phyloP scores from a whole-genome alignment of 495 filamentous ascomycete genomes.

The Sporormia fimetaria region DNA sequence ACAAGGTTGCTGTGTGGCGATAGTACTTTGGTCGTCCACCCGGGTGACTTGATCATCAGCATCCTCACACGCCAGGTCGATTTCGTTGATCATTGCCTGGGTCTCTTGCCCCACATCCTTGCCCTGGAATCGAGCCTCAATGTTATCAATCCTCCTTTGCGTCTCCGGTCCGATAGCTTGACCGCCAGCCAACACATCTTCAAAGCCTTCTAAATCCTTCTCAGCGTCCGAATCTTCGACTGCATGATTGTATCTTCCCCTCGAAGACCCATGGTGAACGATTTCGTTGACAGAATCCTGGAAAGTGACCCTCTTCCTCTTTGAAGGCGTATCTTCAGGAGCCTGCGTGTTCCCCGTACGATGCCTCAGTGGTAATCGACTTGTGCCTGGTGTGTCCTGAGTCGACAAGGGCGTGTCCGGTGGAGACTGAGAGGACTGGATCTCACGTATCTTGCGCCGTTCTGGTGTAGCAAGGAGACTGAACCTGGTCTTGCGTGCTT shows the following conservation, averaged over 20 bases:
- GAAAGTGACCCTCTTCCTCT: constrained; percentile 14
- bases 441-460: constrained; percentile 22
- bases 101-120: constrained; percentile 10
- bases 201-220: constrained; percentile 8
- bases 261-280: too few relatives aligned
- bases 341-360: constrained; percentile 19
- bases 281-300: background rate
- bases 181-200: constrained; percentile 1
- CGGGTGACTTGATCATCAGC: constrained; percentile 7
- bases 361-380: constrained; percentile 28
- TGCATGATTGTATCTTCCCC: background rate
- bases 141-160: constrained; percentile 9
- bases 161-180: constrained; percentile 5
- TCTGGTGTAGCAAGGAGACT: constrained; percentile 23
- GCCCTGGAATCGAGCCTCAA: constrained; percentile 1
- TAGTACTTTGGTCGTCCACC: background rate
- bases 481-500: constrained; percentile 7
- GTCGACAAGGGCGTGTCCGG: constrained; percentile 30
- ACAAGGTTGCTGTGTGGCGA: too few relatives aligned
- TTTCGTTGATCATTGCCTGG: constrained; percentile 10
- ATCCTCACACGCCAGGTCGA: constrained; percentile 17
- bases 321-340: constrained; percentile 11
- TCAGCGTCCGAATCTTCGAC: constrained; percentile 5
- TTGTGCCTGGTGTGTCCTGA: constrained; percentile 6
- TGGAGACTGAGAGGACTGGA: constrained; percentile 35